These are phyloP conservation scores for Rhodotorula sp. DNA, from an alignment of 1,284 basidiomycete species.

Conservation along the genomic window DNA sequence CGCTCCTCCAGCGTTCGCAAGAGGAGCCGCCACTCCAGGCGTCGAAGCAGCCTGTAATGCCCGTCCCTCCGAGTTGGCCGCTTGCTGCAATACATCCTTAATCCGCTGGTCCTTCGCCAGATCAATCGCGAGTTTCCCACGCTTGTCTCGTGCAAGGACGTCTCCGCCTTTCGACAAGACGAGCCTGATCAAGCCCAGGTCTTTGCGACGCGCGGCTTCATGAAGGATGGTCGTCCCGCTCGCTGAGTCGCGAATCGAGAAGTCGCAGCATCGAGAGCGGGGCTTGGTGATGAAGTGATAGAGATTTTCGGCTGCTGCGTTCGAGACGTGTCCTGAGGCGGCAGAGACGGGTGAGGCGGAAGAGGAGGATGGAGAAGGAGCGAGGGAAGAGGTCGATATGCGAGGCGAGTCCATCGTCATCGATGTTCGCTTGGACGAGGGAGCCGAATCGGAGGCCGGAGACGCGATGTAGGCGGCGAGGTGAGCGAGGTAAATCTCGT, in stretches of 20 bases:
- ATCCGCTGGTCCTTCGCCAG: slow-evolving; percentile 69
- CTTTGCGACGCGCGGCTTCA: slow-evolving; percentile 79
- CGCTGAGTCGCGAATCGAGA: slow-evolving; percentile 62
- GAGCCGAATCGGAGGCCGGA: slow-evolving; percentile 10
- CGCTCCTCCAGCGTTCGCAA: not conserved
- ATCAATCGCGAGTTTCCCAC: slow-evolving; percentile 73
- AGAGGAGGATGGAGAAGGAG: slow-evolving; percentile 56
- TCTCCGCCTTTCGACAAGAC: slow-evolving; percentile 82
- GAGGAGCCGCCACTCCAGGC: not conserved
- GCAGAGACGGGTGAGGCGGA: slow-evolving; percentile 49
- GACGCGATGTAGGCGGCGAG: slow-evolving; percentile 53
- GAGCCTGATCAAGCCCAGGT: slow-evolving; percentile 76
- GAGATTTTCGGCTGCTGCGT: slow-evolving; percentile 36
- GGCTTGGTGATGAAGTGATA: slow-evolving; percentile 40
- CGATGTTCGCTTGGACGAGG: slow-evolving; percentile 11
- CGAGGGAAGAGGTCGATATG: slow-evolving; percentile 50
- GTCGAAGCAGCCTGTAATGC: slow-evolving; percentile 40
- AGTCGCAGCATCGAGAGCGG: slow-evolving; percentile 48
- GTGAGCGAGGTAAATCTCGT: slow-evolving; percentile 69
- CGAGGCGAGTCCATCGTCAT: slow-evolving; percentile 5
- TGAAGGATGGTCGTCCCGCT: slow-evolving; percentile 78
- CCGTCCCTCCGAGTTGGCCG: slow-evolving; percentile 53
- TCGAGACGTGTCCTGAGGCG: slow-evolving; percentile 37
- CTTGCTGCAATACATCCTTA: slow-evolving; percentile 77
- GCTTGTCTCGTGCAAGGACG: slow-evolving; percentile 79